phyloP scores from a whole-genome alignment of 176 grass and related monocot genomes.

The Phoenix dactylifera region DNA sequence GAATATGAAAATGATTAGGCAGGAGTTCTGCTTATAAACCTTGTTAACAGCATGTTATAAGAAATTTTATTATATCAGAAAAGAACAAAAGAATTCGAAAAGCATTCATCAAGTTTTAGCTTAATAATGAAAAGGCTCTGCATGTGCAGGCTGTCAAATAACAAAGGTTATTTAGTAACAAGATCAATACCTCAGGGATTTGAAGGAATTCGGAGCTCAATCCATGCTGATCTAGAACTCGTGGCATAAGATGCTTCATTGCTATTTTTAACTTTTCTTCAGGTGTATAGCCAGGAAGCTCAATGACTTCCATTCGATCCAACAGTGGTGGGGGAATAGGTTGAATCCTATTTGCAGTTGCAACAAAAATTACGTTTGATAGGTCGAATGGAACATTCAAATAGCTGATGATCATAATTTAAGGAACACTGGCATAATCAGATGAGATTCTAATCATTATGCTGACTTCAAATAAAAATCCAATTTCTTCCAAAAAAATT shows the following conservation, averaged over 20 bases:
- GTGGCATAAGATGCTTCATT: slow-evolving; percentile 94
- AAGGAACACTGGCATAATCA: slow-evolving; percentile 32
- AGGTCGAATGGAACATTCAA: slow-evolving; percentile 98
- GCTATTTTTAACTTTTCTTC: slow-evolving; percentile 99
- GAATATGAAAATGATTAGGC: too few relatives aligned
- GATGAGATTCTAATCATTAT: too few relatives aligned
- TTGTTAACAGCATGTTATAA: too few relatives aligned
- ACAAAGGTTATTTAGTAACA: too few relatives aligned
- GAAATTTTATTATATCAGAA: too few relatives aligned
- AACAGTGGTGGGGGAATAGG: slow-evolving; percentile 86
- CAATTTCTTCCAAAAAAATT: too few relatives aligned
- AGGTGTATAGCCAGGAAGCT: slow-evolving; percentile 91
- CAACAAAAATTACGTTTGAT: slow-evolving; percentile 94
- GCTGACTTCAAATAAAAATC: too few relatives aligned
- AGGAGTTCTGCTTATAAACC: too few relatives aligned
- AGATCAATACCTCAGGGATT: slow-evolving; percentile 73
- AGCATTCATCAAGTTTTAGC: too few relatives aligned
- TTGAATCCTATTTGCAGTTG: slow-evolving; percentile 88
- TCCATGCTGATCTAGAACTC: slow-evolving; percentile 93
- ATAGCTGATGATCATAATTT: slow-evolving; percentile 59
- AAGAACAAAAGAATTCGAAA: too few relatives aligned
- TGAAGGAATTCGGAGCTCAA: slow-evolving; percentile 74
- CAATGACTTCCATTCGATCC: slow-evolving; percentile 98
- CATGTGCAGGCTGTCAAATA: too few relatives aligned
- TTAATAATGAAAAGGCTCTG: too few relatives aligned